phyloP scores from a whole-genome alignment of 306 rosid genomes.

The Malus sieversii region DNA sequence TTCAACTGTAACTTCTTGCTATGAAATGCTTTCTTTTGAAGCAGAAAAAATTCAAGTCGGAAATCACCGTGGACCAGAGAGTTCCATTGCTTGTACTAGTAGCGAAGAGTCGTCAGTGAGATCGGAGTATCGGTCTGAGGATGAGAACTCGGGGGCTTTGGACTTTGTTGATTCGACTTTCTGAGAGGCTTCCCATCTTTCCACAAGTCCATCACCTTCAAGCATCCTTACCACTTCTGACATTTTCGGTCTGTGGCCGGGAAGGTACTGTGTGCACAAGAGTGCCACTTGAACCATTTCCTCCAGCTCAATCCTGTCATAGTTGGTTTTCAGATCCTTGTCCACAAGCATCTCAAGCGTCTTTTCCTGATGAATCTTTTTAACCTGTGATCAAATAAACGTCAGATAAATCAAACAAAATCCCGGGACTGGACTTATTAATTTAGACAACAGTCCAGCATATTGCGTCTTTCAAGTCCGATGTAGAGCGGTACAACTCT shows the following conservation, averaged over 20 bases:
- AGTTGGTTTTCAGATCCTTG: constrained; percentile 70
- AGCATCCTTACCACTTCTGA: constrained; percentile 92
- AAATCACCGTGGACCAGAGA: constrained; percentile 85
- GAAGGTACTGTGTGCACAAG: constrained; percentile 84
- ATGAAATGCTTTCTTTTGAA: constrained; percentile 24
- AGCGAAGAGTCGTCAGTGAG: constrained; percentile 86
- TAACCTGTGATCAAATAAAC: constrained; percentile 44
- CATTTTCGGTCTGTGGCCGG: constrained; percentile 78
- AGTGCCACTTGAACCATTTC: constrained; percentile 91
- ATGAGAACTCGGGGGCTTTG: constrained; percentile 59
- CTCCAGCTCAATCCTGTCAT: constrained; percentile 72
- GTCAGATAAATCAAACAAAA: too few relatives aligned
- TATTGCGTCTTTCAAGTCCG: too few relatives aligned
- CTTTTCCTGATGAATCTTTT: constrained; percentile 73
- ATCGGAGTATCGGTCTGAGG: constrained; percentile 76
- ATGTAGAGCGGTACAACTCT: too few relatives aligned
- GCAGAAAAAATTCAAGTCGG: background rate
- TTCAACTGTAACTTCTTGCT: constrained; percentile 36
- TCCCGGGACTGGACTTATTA: too few relatives aligned
- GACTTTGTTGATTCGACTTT: constrained; percentile 47
- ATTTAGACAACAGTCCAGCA: too few relatives aligned
- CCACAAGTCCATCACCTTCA: constrained; percentile 91
- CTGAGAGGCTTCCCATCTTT: constrained; percentile 91
- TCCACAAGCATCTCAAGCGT: constrained; percentile 74
- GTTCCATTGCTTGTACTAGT: constrained; percentile 95